phyloP scores from a whole-genome alignment of 768 basidiomycete species.

The Xerocomellus intermedius region DNA sequence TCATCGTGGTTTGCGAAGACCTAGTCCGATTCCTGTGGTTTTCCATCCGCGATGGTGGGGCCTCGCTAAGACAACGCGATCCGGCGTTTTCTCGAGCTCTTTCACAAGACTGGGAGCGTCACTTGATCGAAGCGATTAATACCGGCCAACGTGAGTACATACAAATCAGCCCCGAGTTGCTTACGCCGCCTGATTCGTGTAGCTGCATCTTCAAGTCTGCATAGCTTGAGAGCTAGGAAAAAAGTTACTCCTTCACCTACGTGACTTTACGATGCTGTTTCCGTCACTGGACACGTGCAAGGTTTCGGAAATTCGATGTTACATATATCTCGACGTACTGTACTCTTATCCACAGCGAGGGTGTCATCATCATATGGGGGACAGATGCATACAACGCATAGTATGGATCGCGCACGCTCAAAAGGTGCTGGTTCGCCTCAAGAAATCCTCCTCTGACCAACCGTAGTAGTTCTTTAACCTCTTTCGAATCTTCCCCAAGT shows the following conservation, averaged over 20 bases:
- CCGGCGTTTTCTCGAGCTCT: constrained; percentile 15
- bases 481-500: constrained; percentile 52
- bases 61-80: constrained; percentile 16
- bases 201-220: constrained; percentile 1
- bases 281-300: neutral
- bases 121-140: constrained; percentile 14
- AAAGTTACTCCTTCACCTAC: neutral
- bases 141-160: constrained; percentile 22
- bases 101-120: constrained; percentile 18
- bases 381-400: neutral
- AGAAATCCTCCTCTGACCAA: constrained; percentile 53
- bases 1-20: constrained; percentile 21
- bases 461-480: constrained; percentile 63
- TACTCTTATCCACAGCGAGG: neutral
- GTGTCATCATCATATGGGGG: neutral
- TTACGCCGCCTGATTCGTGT: neutral
- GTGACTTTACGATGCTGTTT: neutral
- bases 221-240: neutral
- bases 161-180: neutral
- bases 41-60: constrained; percentile 28
- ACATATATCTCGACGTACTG: neutral
- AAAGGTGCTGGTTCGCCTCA: constrained; percentile 11
- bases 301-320: neutral
- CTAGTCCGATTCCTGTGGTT: constrained; percentile 32
- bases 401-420: constrained; percentile 4